Conservation (phyloP, 108 stramenopile species). For the Cyclotella sp. region DNA sequence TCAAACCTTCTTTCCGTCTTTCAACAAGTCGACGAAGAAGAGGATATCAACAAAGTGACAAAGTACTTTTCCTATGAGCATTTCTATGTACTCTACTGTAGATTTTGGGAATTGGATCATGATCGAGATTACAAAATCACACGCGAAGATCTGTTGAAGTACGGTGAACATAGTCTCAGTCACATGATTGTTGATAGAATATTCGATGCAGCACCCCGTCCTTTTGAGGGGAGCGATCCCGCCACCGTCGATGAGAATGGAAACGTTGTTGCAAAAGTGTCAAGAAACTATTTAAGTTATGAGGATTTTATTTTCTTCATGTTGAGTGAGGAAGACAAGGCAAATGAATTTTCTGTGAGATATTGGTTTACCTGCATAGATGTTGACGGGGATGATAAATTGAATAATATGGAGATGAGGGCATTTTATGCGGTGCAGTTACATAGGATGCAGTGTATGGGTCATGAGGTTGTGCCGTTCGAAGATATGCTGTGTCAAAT, state of each 20-base stretch:
- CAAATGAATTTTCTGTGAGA: slow-evolving; percentile 87
- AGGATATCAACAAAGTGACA: slow-evolving; percentile 97
- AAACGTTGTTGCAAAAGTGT: slow-evolving; percentile 40
- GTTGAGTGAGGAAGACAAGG: slow-evolving; percentile 97
- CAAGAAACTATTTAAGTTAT: slow-evolving; percentile 83
- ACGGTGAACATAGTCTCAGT: slow-evolving; percentile 94
- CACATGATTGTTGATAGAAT: slow-evolving; percentile 98
- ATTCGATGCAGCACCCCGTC: slow-evolving; percentile 91
- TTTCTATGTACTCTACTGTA: slow-evolving; percentile 99
- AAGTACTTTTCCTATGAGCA: slow-evolving; percentile 96
- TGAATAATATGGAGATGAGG: slow-evolving; percentile 97
- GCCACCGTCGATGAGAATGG: slow-evolving; percentile 37
- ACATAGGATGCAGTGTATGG: slow-evolving; percentile 97
- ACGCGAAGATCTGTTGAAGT: slow-evolving; percentile 93
- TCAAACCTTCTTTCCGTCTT: slow-evolving; percentile 89
- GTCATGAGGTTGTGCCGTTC: slow-evolving; percentile 96
- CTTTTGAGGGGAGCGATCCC: slow-evolving; percentile 63
- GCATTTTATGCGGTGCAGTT: slow-evolving; percentile 91
- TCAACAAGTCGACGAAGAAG: slow-evolving; percentile 91
- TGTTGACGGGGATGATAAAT: slow-evolving; percentile 94
- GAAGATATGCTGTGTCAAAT: slow-evolving; percentile 99
- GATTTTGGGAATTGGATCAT: slow-evolving; percentile 98
- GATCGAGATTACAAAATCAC: slow-evolving; percentile 96
- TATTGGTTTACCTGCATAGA: slow-evolving; percentile 98
- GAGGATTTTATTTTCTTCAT: slow-evolving; percentile 99